Conservation (phyloP, 208 protist genomes). For the Trichomonas vaginalis region DNA sequence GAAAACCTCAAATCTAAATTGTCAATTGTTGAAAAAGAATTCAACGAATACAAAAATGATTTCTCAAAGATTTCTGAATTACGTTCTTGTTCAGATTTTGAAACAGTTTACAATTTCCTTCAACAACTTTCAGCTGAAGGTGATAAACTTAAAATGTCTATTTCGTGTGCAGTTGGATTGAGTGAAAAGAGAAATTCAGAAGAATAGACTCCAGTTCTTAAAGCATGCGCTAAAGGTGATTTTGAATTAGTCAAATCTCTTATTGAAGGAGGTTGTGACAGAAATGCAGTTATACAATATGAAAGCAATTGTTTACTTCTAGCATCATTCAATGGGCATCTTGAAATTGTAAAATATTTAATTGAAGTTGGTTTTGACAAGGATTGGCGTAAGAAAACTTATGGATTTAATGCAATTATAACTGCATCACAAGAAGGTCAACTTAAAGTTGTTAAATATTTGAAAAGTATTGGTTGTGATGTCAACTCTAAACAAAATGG, state of each 20-base stretch:
- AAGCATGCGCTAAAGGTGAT: background rate
- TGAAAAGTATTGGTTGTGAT: background rate
- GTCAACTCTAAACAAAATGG: background rate
- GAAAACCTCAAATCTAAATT: no score
- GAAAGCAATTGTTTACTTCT: background rate
- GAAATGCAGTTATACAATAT: background rate
- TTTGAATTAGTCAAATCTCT: background rate
- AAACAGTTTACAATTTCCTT: no score
- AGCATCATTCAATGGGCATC: background rate
- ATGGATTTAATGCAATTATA: background rate
- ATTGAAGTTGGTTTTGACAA: background rate
- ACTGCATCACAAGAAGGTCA: background rate
- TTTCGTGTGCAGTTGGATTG: no score
- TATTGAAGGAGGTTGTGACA: background rate
- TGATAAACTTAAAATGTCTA: no score
- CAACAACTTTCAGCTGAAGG: no score
- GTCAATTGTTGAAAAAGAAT: no score
- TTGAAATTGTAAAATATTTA: background rate
- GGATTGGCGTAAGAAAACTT: background rate
- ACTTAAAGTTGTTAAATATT: background rate
- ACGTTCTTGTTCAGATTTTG: no score
- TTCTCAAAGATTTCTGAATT: no score
- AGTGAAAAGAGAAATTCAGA: no score
- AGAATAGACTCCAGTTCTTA: no score
- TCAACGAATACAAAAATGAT: no score